Evolutionary conservation across 2,329 filamentous ascomycete species (phyloP), one percentile per base, ranked within the genome.

Genomic region (Stemphylium beticola): DNA sequence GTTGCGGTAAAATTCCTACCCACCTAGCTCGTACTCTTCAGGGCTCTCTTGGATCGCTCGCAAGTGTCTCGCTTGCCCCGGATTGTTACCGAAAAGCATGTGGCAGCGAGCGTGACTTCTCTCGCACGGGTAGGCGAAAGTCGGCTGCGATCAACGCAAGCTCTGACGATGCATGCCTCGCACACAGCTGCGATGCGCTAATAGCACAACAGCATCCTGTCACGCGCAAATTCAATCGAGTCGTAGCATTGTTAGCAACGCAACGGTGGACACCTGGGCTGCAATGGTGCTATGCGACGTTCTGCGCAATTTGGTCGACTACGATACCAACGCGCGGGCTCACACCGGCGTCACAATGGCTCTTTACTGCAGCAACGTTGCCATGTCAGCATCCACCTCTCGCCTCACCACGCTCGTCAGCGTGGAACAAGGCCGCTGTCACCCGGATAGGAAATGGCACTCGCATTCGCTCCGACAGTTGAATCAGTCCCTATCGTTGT

Each of bases 31-130:
- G 26, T 7, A 9, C 26, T 29, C 26, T 29, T 29, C 26, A 29
- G 39, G 46, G 26, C 29, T 49, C 37, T 9, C n/a, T 33, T 49
- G 36, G 9, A 29, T 34, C 36, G 33, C 39, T n/a, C 37, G 36
- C 49, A 24, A 49, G 33, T 32, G 45, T 38, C 45, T 54, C 51
- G 46, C 51, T 42, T 50, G 51, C 51, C 51, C 51, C 51, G 51
- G 45, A 49, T 49, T 54, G 46, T 34, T 54, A 32, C 51, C 46
- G 45, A 44, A 29, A 43, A 43, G 33, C 51, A 44, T 31, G 39
- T 40, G 39, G 39, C 43, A 48, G 29, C 26, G 18, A 40, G 29
- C 38, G 33, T 54, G 51, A 54, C 46, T 54, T 39, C 15, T 33
- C 26, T 18, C 44, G 37, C 32, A 37, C 32, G 32, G 17, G 11